Base-by-base conservation (phyloP, 2,329 filamentous ascomycete genomes). In the Epichloe amarillans region DNA sequence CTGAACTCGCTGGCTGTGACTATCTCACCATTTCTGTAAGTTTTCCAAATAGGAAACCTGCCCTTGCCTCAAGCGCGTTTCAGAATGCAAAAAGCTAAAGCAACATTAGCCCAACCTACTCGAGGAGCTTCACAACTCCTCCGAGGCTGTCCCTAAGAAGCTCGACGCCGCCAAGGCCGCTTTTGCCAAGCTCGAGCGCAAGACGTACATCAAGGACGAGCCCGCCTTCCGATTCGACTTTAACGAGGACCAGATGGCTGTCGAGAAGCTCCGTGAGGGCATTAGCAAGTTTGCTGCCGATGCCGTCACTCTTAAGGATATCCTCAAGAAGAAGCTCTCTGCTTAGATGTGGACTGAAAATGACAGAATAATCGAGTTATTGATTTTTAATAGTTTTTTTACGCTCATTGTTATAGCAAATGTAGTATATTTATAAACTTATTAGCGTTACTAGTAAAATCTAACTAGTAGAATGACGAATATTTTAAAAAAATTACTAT, bases 241-340 rank as follows among this genome's bases (percentile, higher is more conserved):
- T 83, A 98, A 98, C 80, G 93, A 98, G 80, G 89, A 98, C 66
- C 86, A 91, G 71, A 98, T 98, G 93, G 93, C 88, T 57, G 88
- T 95, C 60, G 90, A 97, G 84, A 98, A 98, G 86, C 83, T 98
- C 62, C 87, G 90, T 56, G 93, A 98, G 76, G 93, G 93, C 73
- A 98, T 98, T 79, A 94, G 88, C 79, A 96, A 96, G 77, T 98
- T 98, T 66, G 91, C 93, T 53, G 93, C 93, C 61, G 93, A 98
- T 66, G 90, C 93, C 60, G 75, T 90, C 59, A 95, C 88, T 54
- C 83, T 98, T 63, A 97, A 97, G 86, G 79, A 81, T 57, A 90
- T 95, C 65, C 79, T 98, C 66, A 84, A 84, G 79, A 72, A 82
- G 73, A 97, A 96, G 87, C 78, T 97, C 62, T 50, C 58, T 51